Percentiles rank a stretch among this genome's conserved stretches.
Evolutionary conservation across 2,329 filamentous ascomycete species (phyloP).

Genomic region (Colletotrichum karsti): DNA sequence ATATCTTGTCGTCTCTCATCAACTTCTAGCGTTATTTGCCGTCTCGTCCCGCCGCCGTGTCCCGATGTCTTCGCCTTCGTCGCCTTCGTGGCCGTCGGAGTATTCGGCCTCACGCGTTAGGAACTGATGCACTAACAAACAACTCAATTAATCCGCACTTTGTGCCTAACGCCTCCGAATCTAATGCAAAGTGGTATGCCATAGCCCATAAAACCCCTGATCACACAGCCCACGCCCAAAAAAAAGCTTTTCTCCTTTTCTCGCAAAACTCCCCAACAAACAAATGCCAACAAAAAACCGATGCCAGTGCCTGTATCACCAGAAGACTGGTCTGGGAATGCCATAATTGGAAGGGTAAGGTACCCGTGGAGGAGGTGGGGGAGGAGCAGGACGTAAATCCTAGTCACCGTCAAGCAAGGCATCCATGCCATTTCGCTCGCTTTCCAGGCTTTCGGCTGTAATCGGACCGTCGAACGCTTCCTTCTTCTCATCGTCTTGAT

Average conservation of each 20-base stretch:
- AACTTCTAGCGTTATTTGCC: too few species aligned
- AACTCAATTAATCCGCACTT: too few species aligned
- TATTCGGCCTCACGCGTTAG: too few species aligned
- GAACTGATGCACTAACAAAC: too few species aligned
- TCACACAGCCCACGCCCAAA: slow-evolving; percentile 3
- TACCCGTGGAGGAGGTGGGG: background rate
- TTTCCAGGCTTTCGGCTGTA: slow-evolving; percentile 53
- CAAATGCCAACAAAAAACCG: slow-evolving; percentile 3
- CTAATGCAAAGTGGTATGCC: slow-evolving; percentile 29
- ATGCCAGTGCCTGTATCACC: background rate
- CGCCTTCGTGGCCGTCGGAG: too few species aligned
- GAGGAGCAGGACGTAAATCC: background rate
- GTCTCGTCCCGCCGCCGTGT: too few species aligned
- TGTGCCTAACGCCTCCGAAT: slow-evolving; percentile 15
- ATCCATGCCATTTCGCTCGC: slow-evolving; percentile 56
- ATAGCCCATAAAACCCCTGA: background rate
- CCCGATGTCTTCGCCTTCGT: too few species aligned
- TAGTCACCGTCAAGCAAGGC: slow-evolving; percentile 54
- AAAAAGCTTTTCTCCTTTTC: background rate
- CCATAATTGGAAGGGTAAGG: background rate
- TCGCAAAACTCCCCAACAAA: background rate
- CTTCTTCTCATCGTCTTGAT: slow-evolving; percentile 59
- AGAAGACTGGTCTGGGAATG: background rate
- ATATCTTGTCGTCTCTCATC: too few species aligned
- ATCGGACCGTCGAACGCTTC: slow-evolving; percentile 41